Evolutionary conservation across 176 grass and related monocot species (phyloP).

Genomic region (Aegilops bicornis): DNA sequence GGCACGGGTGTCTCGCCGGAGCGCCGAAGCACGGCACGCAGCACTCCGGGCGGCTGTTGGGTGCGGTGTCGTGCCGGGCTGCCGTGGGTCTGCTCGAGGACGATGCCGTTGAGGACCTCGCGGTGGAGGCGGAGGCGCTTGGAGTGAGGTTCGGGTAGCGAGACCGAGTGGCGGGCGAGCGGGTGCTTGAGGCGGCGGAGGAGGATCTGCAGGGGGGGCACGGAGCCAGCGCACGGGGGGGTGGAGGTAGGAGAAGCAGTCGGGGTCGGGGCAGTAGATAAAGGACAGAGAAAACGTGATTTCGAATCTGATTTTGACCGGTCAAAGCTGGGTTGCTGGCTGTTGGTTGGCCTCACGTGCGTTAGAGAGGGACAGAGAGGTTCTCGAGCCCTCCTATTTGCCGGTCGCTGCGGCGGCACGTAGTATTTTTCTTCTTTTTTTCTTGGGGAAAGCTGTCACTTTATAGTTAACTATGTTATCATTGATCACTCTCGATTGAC

Average conservation of each 20-base stretch:
- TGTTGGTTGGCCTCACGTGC: neutral
- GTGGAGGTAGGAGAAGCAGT: slow-evolving; percentile 61
- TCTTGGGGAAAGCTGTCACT: neutral
- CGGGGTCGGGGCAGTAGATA: slow-evolving; percentile 65
- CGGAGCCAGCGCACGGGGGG: slow-evolving; percentile 61
- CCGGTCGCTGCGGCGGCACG: neutral
- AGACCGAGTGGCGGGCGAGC: slow-evolving; percentile 53
- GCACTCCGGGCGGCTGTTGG: neutral
- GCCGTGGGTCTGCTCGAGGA: slow-evolving; percentile 72
- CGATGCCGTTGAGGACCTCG: slow-evolving; percentile 63
- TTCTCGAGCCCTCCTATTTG: neutral
- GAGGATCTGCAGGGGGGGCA: slow-evolving; percentile 66
- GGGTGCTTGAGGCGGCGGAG: slow-evolving; percentile 66
- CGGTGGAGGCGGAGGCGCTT: slow-evolving; percentile 86
- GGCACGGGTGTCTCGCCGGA: too few relatives aligned
- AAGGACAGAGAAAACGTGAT: neutral
- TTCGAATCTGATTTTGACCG: neutral
- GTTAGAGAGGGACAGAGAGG: neutral
- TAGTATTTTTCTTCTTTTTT: neutral
- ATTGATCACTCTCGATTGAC: neutral
- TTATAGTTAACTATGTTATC: neutral
- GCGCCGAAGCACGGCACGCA: neutral
- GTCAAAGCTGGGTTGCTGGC: neutral
- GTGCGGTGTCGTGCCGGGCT: neutral
- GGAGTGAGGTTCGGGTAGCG: slow-evolving; percentile 83